phyloP scores from a whole-genome alignment of 2,329 filamentous ascomycete genomes.

The Scytalidium lignicola region DNA sequence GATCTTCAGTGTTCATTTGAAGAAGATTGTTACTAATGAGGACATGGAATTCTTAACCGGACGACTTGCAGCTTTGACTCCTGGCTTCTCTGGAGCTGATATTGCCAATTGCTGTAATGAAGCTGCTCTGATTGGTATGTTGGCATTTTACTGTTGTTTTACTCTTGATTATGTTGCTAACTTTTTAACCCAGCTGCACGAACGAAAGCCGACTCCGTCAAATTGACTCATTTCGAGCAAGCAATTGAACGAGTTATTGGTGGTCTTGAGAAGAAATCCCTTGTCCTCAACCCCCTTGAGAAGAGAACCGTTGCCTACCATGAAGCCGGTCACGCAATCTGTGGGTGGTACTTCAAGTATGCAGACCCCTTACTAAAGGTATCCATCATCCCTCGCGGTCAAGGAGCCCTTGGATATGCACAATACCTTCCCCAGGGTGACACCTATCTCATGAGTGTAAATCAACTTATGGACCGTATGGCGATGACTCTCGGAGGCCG shows the following conservation, averaged over 20 bases:
- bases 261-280: constrained; percentile 93
- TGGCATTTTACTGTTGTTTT: not conserved
- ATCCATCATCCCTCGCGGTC: constrained; percentile 94
- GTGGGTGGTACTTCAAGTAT: constrained; percentile 94
- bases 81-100: constrained; percentile 94
- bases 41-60: constrained; percentile 84
- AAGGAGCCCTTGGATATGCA: constrained; percentile 89
- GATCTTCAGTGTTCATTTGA: constrained; percentile 91
- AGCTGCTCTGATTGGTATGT: constrained; percentile 87
- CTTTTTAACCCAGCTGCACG: constrained; percentile 64
- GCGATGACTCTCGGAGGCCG: constrained; percentile 97
- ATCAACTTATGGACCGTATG: constrained; percentile 98
- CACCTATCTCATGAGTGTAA: constrained; percentile 90
- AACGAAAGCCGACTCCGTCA: constrained; percentile 71
- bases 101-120: constrained; percentile 99
- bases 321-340: constrained; percentile 96
- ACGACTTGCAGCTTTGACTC: constrained; percentile 84
- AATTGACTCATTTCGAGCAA: constrained; percentile 90
- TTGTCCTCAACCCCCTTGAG: constrained; percentile 88
- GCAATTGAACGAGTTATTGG: constrained; percentile 97
- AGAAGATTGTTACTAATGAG: constrained; percentile 90
- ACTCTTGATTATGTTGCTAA: constrained; percentile 32
- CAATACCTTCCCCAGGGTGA: constrained; percentile 93
- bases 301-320: constrained; percentile 97
- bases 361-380: constrained; percentile 98